phyloP scores from a whole-genome alignment of 2,329 filamentous ascomycete genomes.

The Cladosporium sp. region DNA sequence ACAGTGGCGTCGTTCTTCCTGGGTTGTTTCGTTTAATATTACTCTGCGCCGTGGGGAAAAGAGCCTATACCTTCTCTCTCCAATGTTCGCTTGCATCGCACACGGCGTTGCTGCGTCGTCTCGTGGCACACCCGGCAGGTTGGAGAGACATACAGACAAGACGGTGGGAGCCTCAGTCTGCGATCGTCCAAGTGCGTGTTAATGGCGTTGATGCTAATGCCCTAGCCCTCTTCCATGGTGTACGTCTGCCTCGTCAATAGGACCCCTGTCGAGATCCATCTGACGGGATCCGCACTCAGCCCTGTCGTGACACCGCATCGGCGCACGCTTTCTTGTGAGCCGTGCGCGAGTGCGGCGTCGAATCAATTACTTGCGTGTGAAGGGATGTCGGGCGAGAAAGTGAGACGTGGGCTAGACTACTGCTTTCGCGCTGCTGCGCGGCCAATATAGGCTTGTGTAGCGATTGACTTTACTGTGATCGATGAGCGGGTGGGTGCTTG shows the following conservation, averaged over 20 bases:
- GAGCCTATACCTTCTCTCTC: background rate
- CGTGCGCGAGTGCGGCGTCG: conserved; percentile 7
- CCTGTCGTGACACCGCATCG: conserved; percentile 9
- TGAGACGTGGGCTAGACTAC: conserved; percentile 7
- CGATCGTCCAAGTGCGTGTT: conserved; percentile 6
- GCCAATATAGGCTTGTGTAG: conserved; percentile 12
- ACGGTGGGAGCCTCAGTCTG: background rate
- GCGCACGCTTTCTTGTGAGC: conserved; percentile 8
- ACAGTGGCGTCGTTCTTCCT: background rate
- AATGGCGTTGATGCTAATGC: background rate
- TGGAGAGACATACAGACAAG: conserved; percentile 7
- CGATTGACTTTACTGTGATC: conserved; percentile 1
- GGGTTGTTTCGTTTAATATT: no score
- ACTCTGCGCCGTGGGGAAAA: no score
- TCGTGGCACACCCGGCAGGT: conserved; percentile 10
- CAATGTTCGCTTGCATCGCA: conserved; percentile 4
- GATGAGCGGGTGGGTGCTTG: conserved; percentile 3
- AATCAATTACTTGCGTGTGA: conserved; percentile 3
- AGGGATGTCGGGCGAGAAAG: conserved; percentile 4
- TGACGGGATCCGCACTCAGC: conserved; percentile 10
- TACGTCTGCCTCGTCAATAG: no score
- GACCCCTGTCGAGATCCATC: conserved; percentile 10
- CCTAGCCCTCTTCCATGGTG: no score
- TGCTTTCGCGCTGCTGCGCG: background rate
- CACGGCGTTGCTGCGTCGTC: conserved; percentile 1